Base-by-base conservation (phyloP, 768 basidiomycete genomes). In the Pleurotus ostreatus region DNA sequence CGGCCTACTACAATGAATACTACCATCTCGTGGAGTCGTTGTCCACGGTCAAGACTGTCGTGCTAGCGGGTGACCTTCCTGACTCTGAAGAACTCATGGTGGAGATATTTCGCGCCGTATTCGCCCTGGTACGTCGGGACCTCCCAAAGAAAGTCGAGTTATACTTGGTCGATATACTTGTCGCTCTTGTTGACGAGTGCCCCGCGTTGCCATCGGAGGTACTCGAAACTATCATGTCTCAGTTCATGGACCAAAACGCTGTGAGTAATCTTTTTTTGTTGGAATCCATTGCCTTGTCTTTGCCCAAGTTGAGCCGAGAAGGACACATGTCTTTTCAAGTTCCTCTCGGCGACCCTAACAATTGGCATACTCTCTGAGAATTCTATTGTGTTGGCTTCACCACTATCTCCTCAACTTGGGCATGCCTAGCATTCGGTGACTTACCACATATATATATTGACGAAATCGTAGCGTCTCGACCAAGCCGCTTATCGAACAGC, bases 1-100 rank as follows among this genome's bases (percentile, higher is more conserved):
- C 87, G 0, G 82, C 92, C 0, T 96, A 94, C 65, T 96, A 93
- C 68, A 84, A 86, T 56, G 88, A 98, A 70, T 98, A 97, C 71
- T 96, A 88, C 63, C 93, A 94, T 65, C 81, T 98, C n/a, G 81
- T 98, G 25, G 94, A 98, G 64, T 92, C 88, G 22, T 78, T 99
- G 22, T 91, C 94, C 1, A 90, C 89, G 34, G 94, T 98, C 65
- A 98, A 98, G 80, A 92, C 89, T 62, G 88, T 97, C 26, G 92
- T 94, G 11, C 82, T 98, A 62, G 86, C 97, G 13, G 94, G 92
- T 71, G 96, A 98, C 71, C 81, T 98, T 12, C 91, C 88, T 3
- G 84, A 83, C 37, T 84, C 86, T 9, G 96, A 98, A 58, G 89
- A 93, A 49, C 81, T 97, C 58, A 84, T 94, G 75, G 68, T 74